These are phyloP conservation scores for Linum tenue DNA, from an alignment of 345 rosid genomes.

Conservation along the genomic window DNA sequence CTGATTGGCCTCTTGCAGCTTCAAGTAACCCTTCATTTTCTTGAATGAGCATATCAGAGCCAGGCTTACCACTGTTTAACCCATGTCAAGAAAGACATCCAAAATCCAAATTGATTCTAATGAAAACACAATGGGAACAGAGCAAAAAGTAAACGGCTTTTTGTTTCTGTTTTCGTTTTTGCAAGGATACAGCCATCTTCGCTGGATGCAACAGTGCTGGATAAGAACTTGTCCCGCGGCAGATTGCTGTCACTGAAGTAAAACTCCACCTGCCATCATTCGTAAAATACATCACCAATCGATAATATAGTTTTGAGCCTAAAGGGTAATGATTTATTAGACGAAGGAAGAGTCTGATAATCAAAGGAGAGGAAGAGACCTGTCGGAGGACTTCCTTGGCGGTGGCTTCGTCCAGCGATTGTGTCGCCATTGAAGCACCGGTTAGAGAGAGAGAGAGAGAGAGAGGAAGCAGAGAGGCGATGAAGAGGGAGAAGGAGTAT, in stretches of 20 bases:
- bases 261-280: slow-evolving; percentile 64
- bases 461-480: neutral
- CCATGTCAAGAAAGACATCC: slow-evolving; percentile 20
- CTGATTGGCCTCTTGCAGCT: slow-evolving; percentile 49
- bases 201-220: slow-evolving; percentile 46
- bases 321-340: neutral
- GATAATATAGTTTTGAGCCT: neutral
- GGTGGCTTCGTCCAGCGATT: slow-evolving; percentile 49
- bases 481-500: neutral
- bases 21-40: slow-evolving; percentile 80
- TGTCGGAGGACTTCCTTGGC: slow-evolving; percentile 73
- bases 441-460: neutral
- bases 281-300: neutral
- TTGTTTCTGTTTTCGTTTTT: too few species aligned
- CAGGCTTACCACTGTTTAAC: slow-evolving; percentile 61
- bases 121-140: neutral
- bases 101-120: neutral
- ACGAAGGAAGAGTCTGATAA: neutral
- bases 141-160: too few species aligned
- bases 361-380: slow-evolving; percentile 23
- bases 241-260: slow-evolving; percentile 94
- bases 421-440: slow-evolving; percentile 41
- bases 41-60: slow-evolving; percentile 84
- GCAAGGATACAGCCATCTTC: slow-evolving; percentile 71
- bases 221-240: slow-evolving; percentile 69